Base-by-base conservation (phyloP, 495 filamentous ascomycete species). In the Penicillium cinerascens region DNA sequence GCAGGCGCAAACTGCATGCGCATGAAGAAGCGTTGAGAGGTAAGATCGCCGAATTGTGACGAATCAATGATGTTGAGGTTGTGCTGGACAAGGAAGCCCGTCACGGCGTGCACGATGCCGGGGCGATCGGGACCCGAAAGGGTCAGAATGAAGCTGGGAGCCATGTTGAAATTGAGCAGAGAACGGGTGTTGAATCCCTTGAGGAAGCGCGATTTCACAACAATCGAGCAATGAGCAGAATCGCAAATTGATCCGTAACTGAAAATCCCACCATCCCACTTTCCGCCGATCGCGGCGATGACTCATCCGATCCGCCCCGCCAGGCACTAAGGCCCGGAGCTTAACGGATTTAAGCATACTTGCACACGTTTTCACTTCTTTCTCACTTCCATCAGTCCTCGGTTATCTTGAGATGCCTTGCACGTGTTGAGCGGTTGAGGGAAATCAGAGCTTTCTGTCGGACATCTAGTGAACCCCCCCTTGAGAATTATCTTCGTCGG, bases 101-200 rank as follows among this genome's bases (percentile, higher is more conserved):
- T 88, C 44, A 90, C 86, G 37, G 85, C 86, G 65, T 88, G 82
- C 39, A 90, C 85, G 63, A 90, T 88, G 58, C 87, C 87, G 39
- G 85, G 76, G 65, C 82, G 81, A 69, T 90, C 86, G 40, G 86
- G 85, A 68, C 86, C 87, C 29, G 85, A 88, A 46, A 90, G 75
- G 25, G 85, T 90, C 44, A 90, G 80, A 68, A 86, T 84, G 72
- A 85, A 85, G 67, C 84, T 80, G 20, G 59, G 20, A 46, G 71
- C 60, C 69, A 72, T 74, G 46, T 49, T 68, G 67, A 61, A 58
- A 50, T 54, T 25, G 26, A 40, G 41, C 41, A 37, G 26, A n/a
- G 48, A 49, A 49, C 38, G 49, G 47, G 64, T 68, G 68, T 71
- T 73, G 70, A 71, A 68, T 65, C 54, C 48, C 42, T 17, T 2